These are phyloP conservation scores for Solanum ahanhuiri DNA, from an alignment of 257 asterid genomes.

Conservation along the genomic window DNA sequence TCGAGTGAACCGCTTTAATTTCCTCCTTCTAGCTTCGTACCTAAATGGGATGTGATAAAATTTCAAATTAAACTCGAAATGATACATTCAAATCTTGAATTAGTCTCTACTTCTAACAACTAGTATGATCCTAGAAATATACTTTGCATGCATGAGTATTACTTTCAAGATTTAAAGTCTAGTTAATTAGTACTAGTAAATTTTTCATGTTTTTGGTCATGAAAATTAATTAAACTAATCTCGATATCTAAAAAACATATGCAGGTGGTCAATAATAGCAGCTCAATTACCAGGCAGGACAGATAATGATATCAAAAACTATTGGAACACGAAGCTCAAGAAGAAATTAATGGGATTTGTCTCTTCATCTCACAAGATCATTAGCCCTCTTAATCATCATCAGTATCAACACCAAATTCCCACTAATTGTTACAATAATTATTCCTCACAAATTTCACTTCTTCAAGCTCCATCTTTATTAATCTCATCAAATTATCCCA, in stretches of 20 bases:
- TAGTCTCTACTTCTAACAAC: background rate
- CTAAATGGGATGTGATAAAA: background rate
- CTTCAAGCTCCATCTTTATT: background rate
- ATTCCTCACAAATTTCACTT: constrained; percentile 5
- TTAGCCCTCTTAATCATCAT: constrained; percentile 4
- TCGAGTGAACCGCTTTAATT: background rate
- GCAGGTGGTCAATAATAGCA: constrained; percentile 74
- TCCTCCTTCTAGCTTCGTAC: background rate
- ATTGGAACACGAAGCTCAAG: constrained; percentile 93
- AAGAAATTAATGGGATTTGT: constrained; percentile 33
- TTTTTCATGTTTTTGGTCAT: background rate
- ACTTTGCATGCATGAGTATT: background rate
- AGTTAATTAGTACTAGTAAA: background rate
- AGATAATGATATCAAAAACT: constrained; percentile 79
- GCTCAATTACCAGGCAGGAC: constrained; percentile 78
- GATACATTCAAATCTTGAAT: background rate
- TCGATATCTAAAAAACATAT: background rate
- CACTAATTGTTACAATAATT: background rate
- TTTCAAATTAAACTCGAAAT: background rate
- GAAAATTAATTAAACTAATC: background rate
- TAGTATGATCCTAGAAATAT: background rate
- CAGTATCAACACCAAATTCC: background rate
- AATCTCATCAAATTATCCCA: background rate
- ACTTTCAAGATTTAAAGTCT: background rate
- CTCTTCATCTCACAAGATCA: constrained; percentile 16